Conservation (phyloP, 768 basidiomycete genomes). For the Russula ochroleuca region DNA sequence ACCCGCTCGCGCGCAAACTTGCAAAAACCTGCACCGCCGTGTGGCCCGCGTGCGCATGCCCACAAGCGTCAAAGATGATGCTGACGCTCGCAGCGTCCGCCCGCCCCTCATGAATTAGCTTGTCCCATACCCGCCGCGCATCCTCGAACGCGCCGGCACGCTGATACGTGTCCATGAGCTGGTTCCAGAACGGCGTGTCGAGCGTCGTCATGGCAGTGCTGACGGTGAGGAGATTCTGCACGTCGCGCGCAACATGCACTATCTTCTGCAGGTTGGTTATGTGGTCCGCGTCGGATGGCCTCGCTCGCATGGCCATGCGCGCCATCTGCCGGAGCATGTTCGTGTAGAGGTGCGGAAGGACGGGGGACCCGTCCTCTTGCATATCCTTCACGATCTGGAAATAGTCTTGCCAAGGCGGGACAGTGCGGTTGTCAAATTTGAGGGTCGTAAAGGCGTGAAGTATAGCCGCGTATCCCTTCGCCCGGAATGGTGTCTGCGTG, state of each 20-base stretch:
- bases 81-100: slow-evolving; percentile 65
- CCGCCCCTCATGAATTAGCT: slow-evolving; percentile 53
- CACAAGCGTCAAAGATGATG: slow-evolving; percentile 85
- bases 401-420: slow-evolving; percentile 45
- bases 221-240: slow-evolving; percentile 73
- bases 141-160: slow-evolving; percentile 67
- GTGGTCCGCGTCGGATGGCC: slow-evolving; percentile 25
- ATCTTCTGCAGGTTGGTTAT: slow-evolving; percentile 36
- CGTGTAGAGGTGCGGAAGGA: slow-evolving; percentile 60
- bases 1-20: slow-evolving; percentile 48
- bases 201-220: slow-evolving; percentile 72
- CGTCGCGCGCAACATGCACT: slow-evolving; percentile 50
- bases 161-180: slow-evolving; percentile 86
- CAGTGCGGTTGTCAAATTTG: slow-evolving; percentile 41
- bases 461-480: slow-evolving; percentile 58
- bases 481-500: slow-evolving; percentile 41
- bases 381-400: slow-evolving; percentile 79
- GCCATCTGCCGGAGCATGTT: slow-evolving; percentile 58
- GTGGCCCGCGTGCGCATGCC: slow-evolving; percentile 48
- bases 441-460: slow-evolving; percentile 60
- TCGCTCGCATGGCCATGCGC: slow-evolving; percentile 36
- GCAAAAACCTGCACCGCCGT: slow-evolving; percentile 53
- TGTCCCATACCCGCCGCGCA: slow-evolving; percentile 77
- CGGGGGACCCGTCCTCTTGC: slow-evolving; percentile 55
- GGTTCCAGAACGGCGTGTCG: slow-evolving; percentile 55